Evolutionary conservation across 345 rosid genomes (phyloP), one percentile per base, ranked within the genome.

Genomic region (Iberis pinnata): DNA sequence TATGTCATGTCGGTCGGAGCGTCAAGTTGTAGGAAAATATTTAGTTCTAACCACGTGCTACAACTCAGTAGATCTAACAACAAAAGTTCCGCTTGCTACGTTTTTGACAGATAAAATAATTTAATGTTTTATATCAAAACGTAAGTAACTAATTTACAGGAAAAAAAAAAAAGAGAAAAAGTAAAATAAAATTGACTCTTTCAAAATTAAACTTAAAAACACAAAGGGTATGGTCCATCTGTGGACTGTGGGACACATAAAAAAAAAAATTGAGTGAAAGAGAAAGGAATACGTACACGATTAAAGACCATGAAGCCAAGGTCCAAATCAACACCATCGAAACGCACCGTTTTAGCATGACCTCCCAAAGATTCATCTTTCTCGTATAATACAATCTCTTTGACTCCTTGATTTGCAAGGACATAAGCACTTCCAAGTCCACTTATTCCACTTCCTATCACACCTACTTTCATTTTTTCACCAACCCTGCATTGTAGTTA

Each of bases 231-330:
- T 64, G 69, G 51, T 29, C 50, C 62, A 55, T 55, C 7, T 27
- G 8, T 4, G 1, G 17, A 38, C 18, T 35, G 1, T 45, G 6
- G n/a, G 36, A 35, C 45, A 36, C 13, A 44, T 9, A 6, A 18
- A 0, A 27, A 27, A 22, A 6, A 27, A 27, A 27, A 4, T 27
- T 27, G 39, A 57, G 44, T 17, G 26, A 46, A 7, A 13, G 42
- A 31, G 47, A n/a, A 27, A 38, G 10, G 5, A 37, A 14, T 1
- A 51, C 82, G 69, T 80, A 84, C 94, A 0, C 73, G 72, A 62
- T 78, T 81, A 44, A 80, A 81, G 51, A 78, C 89, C 70, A 80
- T 79, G 80, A 84, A 84, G 7, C 94, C 86, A 2, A 84, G 74
- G 60, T 84, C 94, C 42, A 84, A 63, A 63, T 79, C 84, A 49